A percentile compares a stretch with the other conserved stretches of the same genome.
Conservation (phyloP, 1,139 yeast species). For the Candida labiduridarum region DNA sequence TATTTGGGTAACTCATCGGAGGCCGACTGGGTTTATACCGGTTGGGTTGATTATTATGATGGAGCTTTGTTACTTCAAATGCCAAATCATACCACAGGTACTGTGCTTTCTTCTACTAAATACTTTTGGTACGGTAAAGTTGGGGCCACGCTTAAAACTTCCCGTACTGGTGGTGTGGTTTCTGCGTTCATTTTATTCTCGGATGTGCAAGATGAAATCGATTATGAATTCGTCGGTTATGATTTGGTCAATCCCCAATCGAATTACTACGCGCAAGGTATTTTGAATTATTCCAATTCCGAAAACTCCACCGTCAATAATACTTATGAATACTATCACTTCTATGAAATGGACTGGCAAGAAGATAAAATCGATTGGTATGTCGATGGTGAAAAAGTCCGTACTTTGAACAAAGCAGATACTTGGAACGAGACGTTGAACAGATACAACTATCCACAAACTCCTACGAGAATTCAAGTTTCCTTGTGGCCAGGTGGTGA, state of each 20-base stretch:
- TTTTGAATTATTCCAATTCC: slow-evolving; percentile 65
- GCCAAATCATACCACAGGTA: slow-evolving; percentile 78
- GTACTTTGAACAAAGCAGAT: slow-evolving; percentile 65
- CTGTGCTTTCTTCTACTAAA: slow-evolving; percentile 78
- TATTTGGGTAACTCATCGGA: slow-evolving; percentile 74
- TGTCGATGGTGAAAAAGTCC: slow-evolving; percentile 68
- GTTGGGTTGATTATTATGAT: slow-evolving; percentile 58
- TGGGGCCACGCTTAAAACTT: slow-evolving; percentile 66
- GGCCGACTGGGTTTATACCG: slow-evolving; percentile 75
- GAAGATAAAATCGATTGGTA: slow-evolving; percentile 74
- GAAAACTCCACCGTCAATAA: slow-evolving; percentile 45
- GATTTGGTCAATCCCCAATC: slow-evolving; percentile 68
- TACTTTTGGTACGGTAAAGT: slow-evolving; percentile 89
- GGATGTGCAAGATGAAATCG: slow-evolving; percentile 88
- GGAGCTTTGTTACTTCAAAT: slow-evolving; percentile 68
- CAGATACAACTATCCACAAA: slow-evolving; percentile 76
- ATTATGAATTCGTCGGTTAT: slow-evolving; percentile 82
- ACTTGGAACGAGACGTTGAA: slow-evolving; percentile 70
- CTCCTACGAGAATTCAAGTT: slow-evolving; percentile 80
- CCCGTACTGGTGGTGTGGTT: slow-evolving; percentile 79
- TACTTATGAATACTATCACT: slow-evolving; percentile 73
- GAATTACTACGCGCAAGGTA: slow-evolving; percentile 79
- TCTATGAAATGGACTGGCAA: slow-evolving; percentile 81
- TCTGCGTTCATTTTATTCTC: slow-evolving; percentile 85
- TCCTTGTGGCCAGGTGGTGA: slow-evolving; percentile 90